Evolutionary conservation across 352 stramenopile genomes (phyloP), one percentile per base, ranked within the genome.

Genomic region (Phytophthora citricola): DNA sequence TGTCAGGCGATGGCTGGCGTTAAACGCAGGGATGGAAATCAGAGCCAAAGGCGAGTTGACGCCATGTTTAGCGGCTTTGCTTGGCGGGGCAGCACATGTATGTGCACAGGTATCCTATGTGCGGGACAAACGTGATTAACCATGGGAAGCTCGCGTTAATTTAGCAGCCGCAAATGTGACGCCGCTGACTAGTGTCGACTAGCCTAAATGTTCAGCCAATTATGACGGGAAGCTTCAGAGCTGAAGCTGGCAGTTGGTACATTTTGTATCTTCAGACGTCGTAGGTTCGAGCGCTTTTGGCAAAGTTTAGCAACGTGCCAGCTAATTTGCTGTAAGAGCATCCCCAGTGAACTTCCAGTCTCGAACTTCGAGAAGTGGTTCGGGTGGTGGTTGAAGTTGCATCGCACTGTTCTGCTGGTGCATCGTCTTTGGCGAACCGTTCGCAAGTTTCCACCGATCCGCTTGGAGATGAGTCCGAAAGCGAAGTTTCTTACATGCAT

Each of bases 361-460:
- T 34, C 29, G 9, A 34, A 34, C 31, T 4, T 36, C 8, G 9
- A 36, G 27, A 50, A 50, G 46, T 24, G 15, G 46, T 29, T 52
- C 46, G 20, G 27, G 45, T 50, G 44, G 60, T 63, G 60, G 63
- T 71, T 71, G 63, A 71, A 71, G 47, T 61, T 66, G 39, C n/a
- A 26, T 56, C 24, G 20, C 38, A 32, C 12, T 56, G 39, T 43
- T 43, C 38, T 43, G 14, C 43, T 50, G 45, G 55, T 45, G 56
- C 56, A 41, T 45, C 26, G 63, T 71, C 56, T 71, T 62, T 71
- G 55, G 32, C 55, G 24, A 53, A 14, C 31, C 31, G 29, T 32
- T 41, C 36, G 36, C 36, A 20, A 41, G 11, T 41, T 34, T 34
- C 29, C 29, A 34, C 29, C 4, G 6, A 34, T 34, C 17, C 17